Percentiles rank a stretch among this genome's conserved stretches.
These are phyloP conservation scores for Cocos nucifera DNA, from an alignment of 176 grass and related monocot genomes.

Conservation along the genomic window DNA sequence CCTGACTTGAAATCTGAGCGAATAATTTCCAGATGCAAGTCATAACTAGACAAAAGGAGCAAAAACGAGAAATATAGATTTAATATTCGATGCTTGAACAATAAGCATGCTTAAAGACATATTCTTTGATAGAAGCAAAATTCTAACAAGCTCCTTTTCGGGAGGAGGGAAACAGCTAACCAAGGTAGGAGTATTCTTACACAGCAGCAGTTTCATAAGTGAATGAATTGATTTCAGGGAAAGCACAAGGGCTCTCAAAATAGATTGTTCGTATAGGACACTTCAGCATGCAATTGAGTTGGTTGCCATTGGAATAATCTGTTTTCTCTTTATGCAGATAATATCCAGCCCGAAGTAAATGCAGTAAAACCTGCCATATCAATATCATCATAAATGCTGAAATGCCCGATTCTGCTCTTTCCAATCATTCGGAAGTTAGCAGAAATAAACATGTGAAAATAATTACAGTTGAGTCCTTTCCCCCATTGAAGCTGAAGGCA, in stretches of 20 bases:
- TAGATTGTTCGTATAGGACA: slow-evolving; percentile 92
- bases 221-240: slow-evolving; percentile 93
- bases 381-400: neutral
- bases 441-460: slow-evolving; percentile 20
- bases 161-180: neutral
- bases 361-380: slow-evolving; percentile 61
- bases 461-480: slow-evolving; percentile 97
- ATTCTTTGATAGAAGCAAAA: no score
- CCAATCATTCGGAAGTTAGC: slow-evolving; percentile 13
- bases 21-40: slow-evolving; percentile 86
- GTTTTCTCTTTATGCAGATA: slow-evolving; percentile 56
- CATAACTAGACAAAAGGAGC: slow-evolving; percentile 43
- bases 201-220: slow-evolving; percentile 74
- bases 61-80: neutral
- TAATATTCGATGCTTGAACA: neutral
- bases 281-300: slow-evolving; percentile 41
- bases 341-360: slow-evolving; percentile 96
- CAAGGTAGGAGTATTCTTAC: slow-evolving; percentile 37
- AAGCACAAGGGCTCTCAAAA: slow-evolving; percentile 86
- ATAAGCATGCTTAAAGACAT: neutral
- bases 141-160: no score
- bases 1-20: slow-evolving; percentile 94
- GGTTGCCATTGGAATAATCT: slow-evolving; percentile 25
- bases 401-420: slow-evolving; percentile 4
- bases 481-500: slow-evolving; percentile 98